Conservation (phyloP, 1,284 basidiomycete species). For the Ceraceosorus guamensis region DNA sequence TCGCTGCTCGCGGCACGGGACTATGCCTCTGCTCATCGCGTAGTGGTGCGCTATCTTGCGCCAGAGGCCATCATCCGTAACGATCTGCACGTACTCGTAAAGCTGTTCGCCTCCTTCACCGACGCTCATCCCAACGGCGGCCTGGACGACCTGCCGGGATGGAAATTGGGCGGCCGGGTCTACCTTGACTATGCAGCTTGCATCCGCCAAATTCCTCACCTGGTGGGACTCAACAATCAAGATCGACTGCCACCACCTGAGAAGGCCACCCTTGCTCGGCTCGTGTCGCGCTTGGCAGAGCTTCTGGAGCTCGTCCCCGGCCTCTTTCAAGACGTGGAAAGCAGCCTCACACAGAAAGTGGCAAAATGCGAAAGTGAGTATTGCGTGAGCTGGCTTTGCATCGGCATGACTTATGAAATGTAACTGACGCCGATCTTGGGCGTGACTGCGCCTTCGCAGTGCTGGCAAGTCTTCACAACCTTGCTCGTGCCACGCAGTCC, state of each 20-base stretch:
- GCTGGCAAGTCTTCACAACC: conserved; percentile 59
- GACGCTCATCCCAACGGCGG: conserved; percentile 49
- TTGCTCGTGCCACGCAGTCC: conserved; percentile 54
- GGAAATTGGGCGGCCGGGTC: conserved; percentile 6
- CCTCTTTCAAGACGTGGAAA: conserved; percentile 55
- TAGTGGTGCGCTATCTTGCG: conserved; percentile 74
- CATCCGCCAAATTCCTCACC: conserved; percentile 59
- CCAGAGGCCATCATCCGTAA: conserved; percentile 78
- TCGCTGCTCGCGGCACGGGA: conserved; percentile 65
- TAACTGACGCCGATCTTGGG: conserved; percentile 43
- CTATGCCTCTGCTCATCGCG: conserved; percentile 68
- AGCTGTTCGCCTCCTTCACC: conserved; percentile 66
- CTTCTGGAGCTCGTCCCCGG: conserved; percentile 58
- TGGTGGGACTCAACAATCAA: conserved; percentile 52
- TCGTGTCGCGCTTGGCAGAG: conserved; percentile 54
- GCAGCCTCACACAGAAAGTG: conserved; percentile 53
- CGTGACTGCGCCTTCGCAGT: conserved; percentile 62
- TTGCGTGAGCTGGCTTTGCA: conserved; percentile 63
- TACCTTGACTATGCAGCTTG: conserved; percentile 16
- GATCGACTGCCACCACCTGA: conserved; percentile 1
- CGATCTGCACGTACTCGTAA: conserved; percentile 66
- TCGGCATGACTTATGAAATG: conserved; percentile 50
- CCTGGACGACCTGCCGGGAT: conserved; percentile 8
- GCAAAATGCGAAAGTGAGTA: not conserved
- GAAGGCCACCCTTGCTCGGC: conserved; percentile 48